Percentiles rank a stretch among this genome's conserved stretches.
Conservation (phyloP, 1,284 basidiomycete genomes). For the Marasmius sp. region DNA sequence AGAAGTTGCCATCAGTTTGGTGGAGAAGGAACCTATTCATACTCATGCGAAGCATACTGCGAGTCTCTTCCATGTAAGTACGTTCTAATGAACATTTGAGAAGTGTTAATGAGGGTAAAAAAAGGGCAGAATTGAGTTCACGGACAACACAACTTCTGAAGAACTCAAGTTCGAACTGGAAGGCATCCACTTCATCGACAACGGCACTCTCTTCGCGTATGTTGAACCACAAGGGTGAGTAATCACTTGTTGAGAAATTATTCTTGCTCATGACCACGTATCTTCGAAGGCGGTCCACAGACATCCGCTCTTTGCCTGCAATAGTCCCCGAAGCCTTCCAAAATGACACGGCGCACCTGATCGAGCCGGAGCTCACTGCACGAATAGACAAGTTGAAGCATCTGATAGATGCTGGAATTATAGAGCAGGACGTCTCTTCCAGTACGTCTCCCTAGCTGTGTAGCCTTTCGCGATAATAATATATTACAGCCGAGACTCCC, state of each 20-base stretch:
- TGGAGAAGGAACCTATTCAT: conserved; percentile 52
- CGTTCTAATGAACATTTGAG: neutral
- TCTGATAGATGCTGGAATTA: conserved; percentile 61
- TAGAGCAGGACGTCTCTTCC: conserved; percentile 48
- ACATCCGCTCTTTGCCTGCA: conserved; percentile 68
- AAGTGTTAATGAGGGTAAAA: neutral
- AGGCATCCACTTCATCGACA: conserved; percentile 75
- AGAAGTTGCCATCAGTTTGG: conserved; percentile 63
- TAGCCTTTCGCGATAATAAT: neutral
- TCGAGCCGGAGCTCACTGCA: conserved; percentile 64
- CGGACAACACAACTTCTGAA: conserved; percentile 46
- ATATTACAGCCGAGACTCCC: conserved; percentile 42
- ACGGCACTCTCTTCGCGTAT: conserved; percentile 78
- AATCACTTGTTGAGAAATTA: neutral
- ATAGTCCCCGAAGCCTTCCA: conserved; percentile 54
- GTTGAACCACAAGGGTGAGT: conserved; percentile 66
- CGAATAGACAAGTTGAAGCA: conserved; percentile 59
- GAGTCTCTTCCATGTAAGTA: conserved; percentile 63
- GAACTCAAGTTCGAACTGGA: conserved; percentile 71
- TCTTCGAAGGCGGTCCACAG: conserved; percentile 47
- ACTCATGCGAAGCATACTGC: conserved; percentile 41
- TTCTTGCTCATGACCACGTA: conserved; percentile 5
- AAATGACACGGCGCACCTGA: conserved; percentile 63
- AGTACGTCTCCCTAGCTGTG: conserved; percentile 23
- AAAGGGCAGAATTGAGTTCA: conserved; percentile 72